Evolutionary conservation across 2,329 filamentous ascomycete species (phyloP).

Genomic region (Alternaria conjuncta): DNA sequence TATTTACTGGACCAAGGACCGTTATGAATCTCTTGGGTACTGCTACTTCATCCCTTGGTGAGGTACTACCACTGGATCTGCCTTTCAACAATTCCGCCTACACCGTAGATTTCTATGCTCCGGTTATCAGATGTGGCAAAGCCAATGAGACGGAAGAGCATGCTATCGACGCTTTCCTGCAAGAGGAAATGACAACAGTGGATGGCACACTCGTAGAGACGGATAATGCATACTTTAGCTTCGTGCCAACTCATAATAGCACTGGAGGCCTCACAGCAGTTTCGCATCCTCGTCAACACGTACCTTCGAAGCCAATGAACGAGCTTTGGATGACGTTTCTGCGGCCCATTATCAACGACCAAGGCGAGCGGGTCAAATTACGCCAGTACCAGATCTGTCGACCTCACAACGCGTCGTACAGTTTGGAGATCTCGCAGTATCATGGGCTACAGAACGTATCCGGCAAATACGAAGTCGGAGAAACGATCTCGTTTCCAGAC

Average conservation of each 20-base stretch:
- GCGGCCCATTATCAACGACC: neutral
- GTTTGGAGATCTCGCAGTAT: neutral
- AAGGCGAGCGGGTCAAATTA: constrained; percentile 5
- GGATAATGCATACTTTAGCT: neutral
- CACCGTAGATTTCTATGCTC: neutral
- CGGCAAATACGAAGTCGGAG: neutral
- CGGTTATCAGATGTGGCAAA: neutral
- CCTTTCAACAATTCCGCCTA: neutral
- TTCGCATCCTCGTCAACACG: neutral
- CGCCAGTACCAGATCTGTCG: constrained; percentile 21
- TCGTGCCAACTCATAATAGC: neutral
- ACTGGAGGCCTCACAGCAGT: neutral
- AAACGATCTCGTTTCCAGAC: neutral
- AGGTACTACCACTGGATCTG: neutral
- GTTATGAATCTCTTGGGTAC: neutral
- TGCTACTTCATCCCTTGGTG: neutral
- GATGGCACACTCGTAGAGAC: neutral
- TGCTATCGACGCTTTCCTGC: neutral
- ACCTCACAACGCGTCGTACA: neutral
- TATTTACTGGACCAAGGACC: neutral
- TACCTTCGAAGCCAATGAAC: neutral
- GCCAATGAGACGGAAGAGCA: neutral
- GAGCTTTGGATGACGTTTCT: constrained; percentile 24
- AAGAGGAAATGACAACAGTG: neutral
- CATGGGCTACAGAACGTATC: neutral